Base-by-base conservation (phyloP, 148 eudicot genomes). In the Amaranthus hypochondriacus region DNA sequence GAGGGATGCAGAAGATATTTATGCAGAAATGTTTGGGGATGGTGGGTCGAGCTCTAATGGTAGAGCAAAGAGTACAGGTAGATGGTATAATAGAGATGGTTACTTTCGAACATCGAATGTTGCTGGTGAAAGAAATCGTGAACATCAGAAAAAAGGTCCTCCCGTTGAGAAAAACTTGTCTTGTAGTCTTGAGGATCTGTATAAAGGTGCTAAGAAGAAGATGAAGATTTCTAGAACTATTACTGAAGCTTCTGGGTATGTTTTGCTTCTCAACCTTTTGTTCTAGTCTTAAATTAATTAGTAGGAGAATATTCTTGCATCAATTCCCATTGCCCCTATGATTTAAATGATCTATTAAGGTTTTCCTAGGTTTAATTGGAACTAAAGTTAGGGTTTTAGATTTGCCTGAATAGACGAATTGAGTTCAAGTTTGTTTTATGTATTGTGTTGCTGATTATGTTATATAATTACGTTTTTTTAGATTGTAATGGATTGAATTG, bases 141-240 rank as follows among this genome's bases (percentile, higher is more conserved):
- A 48, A 2, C 77, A 74, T 51, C 15, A 56, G 86, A 92, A 81
- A 84, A 90, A 92, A 78, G 93, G 83, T 13, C 70, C 84, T 42
- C 76, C 96, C 4, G 91, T 90, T 66, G 97, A 92, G 96, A 87
- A 86, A 74, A 7, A n/a, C 28, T 77, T 92, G 82, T 73, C 80
- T 15, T 92, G 97, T 86, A 92, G 87, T 76, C 83, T 92, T 81
- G 97, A 88, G 83, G 97, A 92, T 59, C 84, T 92, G 73, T 92
- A 76, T 68, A 86, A 81, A 42, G 97, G 97, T 46, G 81, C 92
- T 14, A 90, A 86, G 84, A 88, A 90, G 87, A 92, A 92, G 87
- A 92, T 92, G 96, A 92, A 87, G 89, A 92, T 92, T 72, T 90
- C 97, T 0, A 82, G 91, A 83, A 83, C 86, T 13, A 81, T 92